Conservation (phyloP, 768 basidiomycete species). For the Termitomyces sp. region DNA sequence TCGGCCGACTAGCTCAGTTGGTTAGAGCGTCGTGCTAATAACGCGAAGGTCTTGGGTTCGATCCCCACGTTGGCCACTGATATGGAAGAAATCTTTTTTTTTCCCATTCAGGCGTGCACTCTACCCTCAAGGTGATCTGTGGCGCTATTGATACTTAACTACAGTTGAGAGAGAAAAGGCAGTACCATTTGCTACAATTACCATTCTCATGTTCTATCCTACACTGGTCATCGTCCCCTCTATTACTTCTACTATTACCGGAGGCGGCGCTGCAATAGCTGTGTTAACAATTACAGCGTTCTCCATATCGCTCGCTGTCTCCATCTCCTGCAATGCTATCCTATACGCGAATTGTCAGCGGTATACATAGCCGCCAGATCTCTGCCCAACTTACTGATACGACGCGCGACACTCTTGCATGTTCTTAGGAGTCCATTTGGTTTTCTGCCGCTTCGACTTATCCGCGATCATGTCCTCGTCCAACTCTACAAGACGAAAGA, state of each 20-base stretch:
- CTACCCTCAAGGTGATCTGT: no score
- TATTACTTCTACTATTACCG: background rate
- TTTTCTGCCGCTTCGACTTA: conserved; percentile 48
- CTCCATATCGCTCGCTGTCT: conserved; percentile 17
- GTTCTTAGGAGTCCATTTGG: conserved; percentile 42
- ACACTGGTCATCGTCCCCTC: background rate
- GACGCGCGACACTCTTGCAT: conserved; percentile 56
- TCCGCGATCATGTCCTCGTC: conserved; percentile 58
- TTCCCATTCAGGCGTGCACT: no score
- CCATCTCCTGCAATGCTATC: conserved; percentile 19
- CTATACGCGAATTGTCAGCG: conserved; percentile 5
- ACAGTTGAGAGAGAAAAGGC: no score
- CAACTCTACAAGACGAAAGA: conserved; percentile 36
- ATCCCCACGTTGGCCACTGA: conserved; percentile 67
- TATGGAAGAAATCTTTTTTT: no score
- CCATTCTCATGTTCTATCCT: no score
- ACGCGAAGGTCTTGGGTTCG: conserved; percentile 81
- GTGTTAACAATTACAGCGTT: background rate
- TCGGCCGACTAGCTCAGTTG: conserved; percentile 88
- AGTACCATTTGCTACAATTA: no score
- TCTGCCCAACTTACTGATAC: conserved; percentile 43
- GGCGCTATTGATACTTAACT: no score
- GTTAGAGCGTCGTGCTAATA: conserved; percentile 93
- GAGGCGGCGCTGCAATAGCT: background rate
- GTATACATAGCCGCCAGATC: background rate